Percentiles rank a stretch among this genome's conserved stretches.
phyloP scores from a whole-genome alignment of 192 early-diverging fungal genomes.

The Gaertneriomyces semiglobifer region DNA sequence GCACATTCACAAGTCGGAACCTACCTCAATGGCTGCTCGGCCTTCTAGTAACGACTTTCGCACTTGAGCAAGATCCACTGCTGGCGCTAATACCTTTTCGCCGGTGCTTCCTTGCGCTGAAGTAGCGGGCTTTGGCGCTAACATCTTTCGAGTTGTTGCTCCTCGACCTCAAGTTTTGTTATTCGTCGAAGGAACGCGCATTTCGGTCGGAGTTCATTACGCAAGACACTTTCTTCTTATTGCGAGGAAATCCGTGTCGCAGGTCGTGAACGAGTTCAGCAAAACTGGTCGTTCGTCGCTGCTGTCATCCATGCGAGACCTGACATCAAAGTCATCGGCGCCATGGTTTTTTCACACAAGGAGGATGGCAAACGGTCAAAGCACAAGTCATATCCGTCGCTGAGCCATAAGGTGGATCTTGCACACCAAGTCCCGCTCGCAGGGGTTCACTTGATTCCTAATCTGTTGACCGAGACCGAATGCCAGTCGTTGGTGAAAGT shows the following conservation, averaged over 20 bases:
- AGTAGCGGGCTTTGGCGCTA: too few relatives aligned
- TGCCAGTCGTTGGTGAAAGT: not conserved
- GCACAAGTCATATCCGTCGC: not conserved
- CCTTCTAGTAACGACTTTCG: not conserved
- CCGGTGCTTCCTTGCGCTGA: too few relatives aligned
- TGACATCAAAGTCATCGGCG: not conserved
- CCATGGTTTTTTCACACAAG: not conserved
- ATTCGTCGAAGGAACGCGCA: too few relatives aligned
- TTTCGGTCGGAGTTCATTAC: too few relatives aligned
- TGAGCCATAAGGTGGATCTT: not conserved
- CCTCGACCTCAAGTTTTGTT: too few relatives aligned
- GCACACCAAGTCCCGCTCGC: too few relatives aligned
- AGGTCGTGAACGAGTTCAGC: not conserved
- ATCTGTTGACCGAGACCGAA: not conserved
- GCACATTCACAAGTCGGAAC: not conserved
- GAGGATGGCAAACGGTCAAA: constrained; percentile 1
- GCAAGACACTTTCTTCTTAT: not conserved
- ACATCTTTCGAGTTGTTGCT: too few relatives aligned
- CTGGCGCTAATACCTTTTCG: too few relatives aligned
- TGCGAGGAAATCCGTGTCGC: not conserved
- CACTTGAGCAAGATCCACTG: too few relatives aligned
- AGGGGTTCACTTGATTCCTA: not conserved
- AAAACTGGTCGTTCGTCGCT: not conserved
- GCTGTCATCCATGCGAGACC: not conserved
- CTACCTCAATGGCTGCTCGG: constrained; percentile 4